Percentiles rank a stretch among this genome's conserved stretches.
These are phyloP conservation scores for Ambrosiella xylebori DNA, from an alignment of 2,329 filamentous ascomycete species.

Conservation along the genomic window DNA sequence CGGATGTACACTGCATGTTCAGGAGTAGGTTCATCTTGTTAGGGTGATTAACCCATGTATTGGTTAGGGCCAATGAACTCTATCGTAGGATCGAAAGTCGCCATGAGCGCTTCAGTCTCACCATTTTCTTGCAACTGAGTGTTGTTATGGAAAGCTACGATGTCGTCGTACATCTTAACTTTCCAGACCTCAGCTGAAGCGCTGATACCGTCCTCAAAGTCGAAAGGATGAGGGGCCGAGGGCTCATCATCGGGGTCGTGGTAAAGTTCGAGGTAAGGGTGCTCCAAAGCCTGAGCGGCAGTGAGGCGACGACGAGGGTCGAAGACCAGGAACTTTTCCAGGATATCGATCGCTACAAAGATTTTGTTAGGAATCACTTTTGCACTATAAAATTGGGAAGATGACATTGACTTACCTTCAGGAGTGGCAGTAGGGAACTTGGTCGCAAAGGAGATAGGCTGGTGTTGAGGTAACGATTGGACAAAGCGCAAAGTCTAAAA, in stretches of 20 bases:
- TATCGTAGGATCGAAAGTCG: conserved; percentile 4
- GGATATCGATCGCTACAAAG: conserved; percentile 62
- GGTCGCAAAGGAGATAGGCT: conserved; percentile 66
- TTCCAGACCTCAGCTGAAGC: conserved; percentile 99
- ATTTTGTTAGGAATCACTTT: neutral
- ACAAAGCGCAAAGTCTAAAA: conserved; percentile 81
- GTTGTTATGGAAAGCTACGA: conserved; percentile 95
- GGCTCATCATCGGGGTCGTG: conserved; percentile 96
- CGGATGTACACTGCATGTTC: neutral
- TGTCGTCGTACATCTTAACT: conserved; percentile 88
- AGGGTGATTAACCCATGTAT: conserved; percentile 10
- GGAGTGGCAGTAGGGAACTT: conserved; percentile 95
- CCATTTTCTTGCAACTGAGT: conserved; percentile 6
- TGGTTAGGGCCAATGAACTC: conserved; percentile 11
- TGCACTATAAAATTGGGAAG: neutral
- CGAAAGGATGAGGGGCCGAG: conserved; percentile 89
- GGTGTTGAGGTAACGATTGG: conserved; percentile 87
- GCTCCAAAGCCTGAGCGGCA: conserved; percentile 67
- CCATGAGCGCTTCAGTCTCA: conserved; percentile 4
- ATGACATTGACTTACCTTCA: conserved; percentile 37
- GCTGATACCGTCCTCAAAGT: conserved; percentile 98
- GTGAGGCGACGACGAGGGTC: conserved; percentile 93
- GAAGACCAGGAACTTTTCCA: conserved; percentile 95
- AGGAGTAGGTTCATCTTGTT: neutral
- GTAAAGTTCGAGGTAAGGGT: conserved; percentile 90